Evolutionary conservation across 1,284 basidiomycete genomes (phyloP).

Genomic region (Neonothopanus nambi): DNA sequence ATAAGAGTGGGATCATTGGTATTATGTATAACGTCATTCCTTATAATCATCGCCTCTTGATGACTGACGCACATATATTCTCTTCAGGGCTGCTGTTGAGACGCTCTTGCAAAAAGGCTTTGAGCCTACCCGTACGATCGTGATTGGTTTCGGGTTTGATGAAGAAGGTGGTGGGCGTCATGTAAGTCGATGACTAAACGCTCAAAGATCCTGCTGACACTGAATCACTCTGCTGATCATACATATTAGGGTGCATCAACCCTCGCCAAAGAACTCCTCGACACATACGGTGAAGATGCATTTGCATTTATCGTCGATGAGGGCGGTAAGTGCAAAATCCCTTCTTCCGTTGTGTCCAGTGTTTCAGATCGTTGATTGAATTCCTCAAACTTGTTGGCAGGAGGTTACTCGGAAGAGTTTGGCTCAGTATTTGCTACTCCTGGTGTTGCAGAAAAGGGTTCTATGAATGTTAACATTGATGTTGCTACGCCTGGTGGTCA

Average conservation of each 20-base stretch:
- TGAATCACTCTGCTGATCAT: too few relatives aligned
- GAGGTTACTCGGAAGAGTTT: slow-evolving; percentile 35
- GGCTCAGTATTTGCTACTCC: slow-evolving; percentile 51
- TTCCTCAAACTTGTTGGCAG: too few relatives aligned
- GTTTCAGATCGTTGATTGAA: too few relatives aligned
- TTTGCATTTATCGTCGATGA: slow-evolving; percentile 64
- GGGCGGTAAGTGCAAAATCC: slow-evolving; percentile 40
- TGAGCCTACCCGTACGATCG: slow-evolving; percentile 55
- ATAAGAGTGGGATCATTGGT: slow-evolving; percentile 59
- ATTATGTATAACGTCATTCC: slow-evolving; percentile 36
- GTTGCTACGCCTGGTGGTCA: slow-evolving; percentile 66
- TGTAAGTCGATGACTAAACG: too few relatives aligned
- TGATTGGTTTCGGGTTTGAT: slow-evolving; percentile 74
- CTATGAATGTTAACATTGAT: slow-evolving; percentile 53
- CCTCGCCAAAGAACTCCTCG: slow-evolving; percentile 47
- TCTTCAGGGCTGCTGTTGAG: slow-evolving; percentile 50
- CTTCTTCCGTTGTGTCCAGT: too few relatives aligned
- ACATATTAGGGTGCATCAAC: slow-evolving; percentile 38
- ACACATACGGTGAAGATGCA: slow-evolving; percentile 56
- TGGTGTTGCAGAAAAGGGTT: slow-evolving; percentile 69
- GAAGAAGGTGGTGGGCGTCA: slow-evolving; percentile 65
- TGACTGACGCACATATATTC: slow-evolving; percentile 11
- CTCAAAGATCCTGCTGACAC: too few relatives aligned
- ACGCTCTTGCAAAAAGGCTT: slow-evolving; percentile 53
- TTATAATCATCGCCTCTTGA: neutral